phyloP scores from a whole-genome alignment of 2,329 filamentous ascomycete species.

The Hymenoscyphus linearis region DNA sequence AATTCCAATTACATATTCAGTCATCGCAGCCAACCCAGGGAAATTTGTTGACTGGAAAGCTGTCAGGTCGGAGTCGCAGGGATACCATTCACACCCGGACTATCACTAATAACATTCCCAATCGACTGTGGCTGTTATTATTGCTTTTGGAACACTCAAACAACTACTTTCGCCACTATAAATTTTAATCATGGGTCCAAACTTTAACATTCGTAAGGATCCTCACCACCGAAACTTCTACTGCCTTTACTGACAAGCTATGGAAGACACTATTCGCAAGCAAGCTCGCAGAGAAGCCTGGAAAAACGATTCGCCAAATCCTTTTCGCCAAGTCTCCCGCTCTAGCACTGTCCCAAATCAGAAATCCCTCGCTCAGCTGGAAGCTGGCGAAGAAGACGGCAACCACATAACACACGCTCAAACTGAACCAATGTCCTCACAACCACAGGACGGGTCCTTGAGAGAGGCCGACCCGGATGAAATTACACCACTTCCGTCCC shows the following conservation, averaged over 20 bases:
- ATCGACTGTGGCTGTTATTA: neutral
- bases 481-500: neutral
- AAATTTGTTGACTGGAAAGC: neutral
- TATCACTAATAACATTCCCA: neutral
- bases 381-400: constrained; percentile 5
- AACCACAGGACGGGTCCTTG: neutral
- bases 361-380: constrained; percentile 6
- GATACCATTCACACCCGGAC: neutral
- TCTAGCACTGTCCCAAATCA: constrained; percentile 16
- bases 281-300: constrained; percentile 30
- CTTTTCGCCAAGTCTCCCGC: constrained; percentile 24
- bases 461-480: neutral
- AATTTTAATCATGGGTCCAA: neutral
- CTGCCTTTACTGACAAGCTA: constrained; percentile 13
- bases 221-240: neutral
- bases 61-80: neutral
- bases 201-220: constrained; percentile 1
- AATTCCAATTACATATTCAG: too few relatives aligned
- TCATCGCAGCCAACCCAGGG: neutral
- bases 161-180: neutral
- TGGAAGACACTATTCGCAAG: constrained; percentile 27
- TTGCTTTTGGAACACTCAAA: neutral
- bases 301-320: constrained; percentile 29
- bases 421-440: constrained; percentile 19
- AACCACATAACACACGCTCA: constrained; percentile 14